Evolutionary conservation across 176 grass and related monocot genomes (phyloP), one percentile per base, ranked within the genome.

Genomic region (Avena eriantha): DNA sequence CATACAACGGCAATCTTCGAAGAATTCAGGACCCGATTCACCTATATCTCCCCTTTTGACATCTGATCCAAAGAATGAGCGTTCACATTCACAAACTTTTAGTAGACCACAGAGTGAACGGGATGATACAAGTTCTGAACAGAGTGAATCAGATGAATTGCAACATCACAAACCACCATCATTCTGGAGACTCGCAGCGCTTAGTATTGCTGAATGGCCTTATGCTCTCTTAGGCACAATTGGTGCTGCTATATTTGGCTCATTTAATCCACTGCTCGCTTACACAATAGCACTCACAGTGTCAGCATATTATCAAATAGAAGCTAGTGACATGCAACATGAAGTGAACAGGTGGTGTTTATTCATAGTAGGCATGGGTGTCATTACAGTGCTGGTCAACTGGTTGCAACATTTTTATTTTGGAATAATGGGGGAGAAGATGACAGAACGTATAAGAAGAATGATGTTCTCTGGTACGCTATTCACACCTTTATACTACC

Each of bases 351-450:
- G 83, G 66, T 99, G 97, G 97, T 96, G 97, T 69, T 92, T 99
- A 91, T 88, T 99, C 72, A 99, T 99, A 91, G 89, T 92, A 70
- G 93, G 93, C 73, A 99, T 99, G 97, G 97, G 97, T 78, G 46
- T 99, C 57, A 90, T 99, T 82, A 99, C 97, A 83, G 94, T 99
- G 54, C 86, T 99, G 55, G 97, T 93, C 47, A 99, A 99, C 85
- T 99, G 95, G 89, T 87, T 99, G 89, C 97, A 99, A 76, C 97
- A 99, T 87, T 99, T 99, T 68, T 99, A 99, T 96, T 99, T 99
- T 91, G 97, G 97, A 88, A 99, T 99, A 70, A 99, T 99, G 97
- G 97, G 97, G 66, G 97, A 99, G 89, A 99, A 99, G 79, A 99
- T 99, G 97, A 99, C 97, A 19, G 97, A 99, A 82, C 97, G 97